Conservation (phyloP, 306 rosid species). For the Pterocarpus macrocarpus region DNA sequence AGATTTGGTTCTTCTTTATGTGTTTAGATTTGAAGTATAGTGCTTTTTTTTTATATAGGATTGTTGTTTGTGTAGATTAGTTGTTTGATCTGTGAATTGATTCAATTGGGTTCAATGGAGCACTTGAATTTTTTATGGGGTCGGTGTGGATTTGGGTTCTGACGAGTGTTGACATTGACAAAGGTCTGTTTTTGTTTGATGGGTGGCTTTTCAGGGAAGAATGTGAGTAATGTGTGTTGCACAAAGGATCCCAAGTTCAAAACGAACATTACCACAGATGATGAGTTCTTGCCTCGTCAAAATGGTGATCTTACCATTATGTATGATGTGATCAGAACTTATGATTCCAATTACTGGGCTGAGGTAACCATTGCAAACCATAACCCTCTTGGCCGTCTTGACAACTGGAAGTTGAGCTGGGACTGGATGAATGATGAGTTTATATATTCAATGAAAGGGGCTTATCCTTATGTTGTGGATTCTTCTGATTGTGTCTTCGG, state of each 20-base stretch:
- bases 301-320: slow-evolving; percentile 89
- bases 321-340: slow-evolving; percentile 85
- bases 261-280: slow-evolving; percentile 63
- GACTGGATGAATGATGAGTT: slow-evolving; percentile 94
- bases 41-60: not conserved
- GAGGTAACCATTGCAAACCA: slow-evolving; percentile 88
- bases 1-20: not conserved
- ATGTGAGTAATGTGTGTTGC: slow-evolving; percentile 77
- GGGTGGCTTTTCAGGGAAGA: slow-evolving; percentile 61
- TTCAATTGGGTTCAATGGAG: not conserved
- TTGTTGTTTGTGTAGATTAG: not conserved
- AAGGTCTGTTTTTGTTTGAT: not conserved
- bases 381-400: slow-evolving; percentile 93
- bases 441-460: slow-evolving; percentile 84
- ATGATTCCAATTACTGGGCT: slow-evolving; percentile 75
- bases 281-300: slow-evolving; percentile 74
- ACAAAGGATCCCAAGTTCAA: slow-evolving; percentile 59
- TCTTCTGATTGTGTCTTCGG: slow-evolving; percentile 86
- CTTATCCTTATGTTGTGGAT: slow-evolving; percentile 84
- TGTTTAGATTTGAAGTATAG: not conserved
- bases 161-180: slow-evolving; percentile 19
- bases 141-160: slow-evolving; percentile 4
- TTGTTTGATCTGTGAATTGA: not conserved
- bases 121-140: not conserved
- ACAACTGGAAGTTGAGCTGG: slow-evolving; percentile 91